Evolutionary conservation across 257 asterid species (phyloP).

Genomic region (Gentiana macrophylla): DNA sequence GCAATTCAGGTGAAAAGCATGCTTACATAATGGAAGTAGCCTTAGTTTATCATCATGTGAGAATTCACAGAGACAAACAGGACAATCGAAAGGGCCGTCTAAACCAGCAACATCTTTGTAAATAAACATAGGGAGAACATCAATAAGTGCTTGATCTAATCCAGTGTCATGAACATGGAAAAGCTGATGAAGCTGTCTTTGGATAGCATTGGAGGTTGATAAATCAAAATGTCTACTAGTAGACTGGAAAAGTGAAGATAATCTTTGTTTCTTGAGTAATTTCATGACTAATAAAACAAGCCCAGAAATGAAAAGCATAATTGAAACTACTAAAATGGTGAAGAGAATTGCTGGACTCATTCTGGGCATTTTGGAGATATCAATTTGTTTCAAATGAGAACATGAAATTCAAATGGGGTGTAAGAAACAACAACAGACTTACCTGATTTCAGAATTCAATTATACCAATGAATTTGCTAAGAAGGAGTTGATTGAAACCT

Average conservation of each 20-base stretch:
- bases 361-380: no score
- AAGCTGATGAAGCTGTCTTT: slow-evolving; percentile 65
- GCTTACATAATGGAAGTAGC: slow-evolving; percentile 72
- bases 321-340: slow-evolving; percentile 20
- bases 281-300: no score
- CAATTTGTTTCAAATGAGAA: no score
- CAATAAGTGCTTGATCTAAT: slow-evolving; percentile 72
- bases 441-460: no score
- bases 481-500: no score
- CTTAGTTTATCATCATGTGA: slow-evolving; percentile 53
- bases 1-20: slow-evolving; percentile 76
- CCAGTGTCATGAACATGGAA: slow-evolving; percentile 78
- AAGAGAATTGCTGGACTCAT: no score
- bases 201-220: slow-evolving; percentile 32
- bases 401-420: no score
- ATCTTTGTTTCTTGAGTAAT: background rate
- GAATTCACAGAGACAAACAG: slow-evolving; percentile 79
- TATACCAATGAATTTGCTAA: no score
- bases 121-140: slow-evolving; percentile 65
- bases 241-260: slow-evolving; percentile 44
- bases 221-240: slow-evolving; percentile 35
- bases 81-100: slow-evolving; percentile 79
- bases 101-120: slow-evolving; percentile 64
- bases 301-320: slow-evolving; percentile 35
- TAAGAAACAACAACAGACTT: no score